These are phyloP conservation scores for Trypanosoma lewisi DNA, from an alignment of 208 protist species.

Conservation along the genomic window DNA sequence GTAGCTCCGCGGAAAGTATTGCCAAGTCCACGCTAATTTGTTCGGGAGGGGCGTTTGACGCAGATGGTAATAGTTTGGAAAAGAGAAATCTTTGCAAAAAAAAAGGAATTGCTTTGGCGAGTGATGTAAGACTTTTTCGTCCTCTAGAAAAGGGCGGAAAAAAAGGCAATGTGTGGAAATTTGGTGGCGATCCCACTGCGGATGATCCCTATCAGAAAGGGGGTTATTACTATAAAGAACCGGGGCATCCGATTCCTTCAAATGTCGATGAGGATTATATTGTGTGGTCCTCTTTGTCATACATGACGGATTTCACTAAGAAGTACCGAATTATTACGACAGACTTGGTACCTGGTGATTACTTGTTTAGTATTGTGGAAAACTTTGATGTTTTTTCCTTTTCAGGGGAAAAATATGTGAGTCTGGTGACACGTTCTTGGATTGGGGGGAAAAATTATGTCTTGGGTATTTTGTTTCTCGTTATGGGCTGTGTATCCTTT, in stretches of 20 bases:
- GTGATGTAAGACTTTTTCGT: slow-evolving; percentile 46
- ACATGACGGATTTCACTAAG: slow-evolving; percentile 92
- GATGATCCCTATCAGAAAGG: slow-evolving; percentile 18
- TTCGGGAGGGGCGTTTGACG: slow-evolving; percentile 22
- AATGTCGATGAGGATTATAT: slow-evolving; percentile 89
- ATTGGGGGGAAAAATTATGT: slow-evolving; percentile 92
- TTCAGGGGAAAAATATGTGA: slow-evolving; percentile 83
- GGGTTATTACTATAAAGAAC: slow-evolving; percentile 37
- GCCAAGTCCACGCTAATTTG: slow-evolving; percentile 14
- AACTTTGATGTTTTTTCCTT: slow-evolving; percentile 77
- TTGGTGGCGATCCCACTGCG: neutral
- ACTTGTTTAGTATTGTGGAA: slow-evolving; percentile 61
- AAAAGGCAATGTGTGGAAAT: neutral
- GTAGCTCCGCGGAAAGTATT: neutral
- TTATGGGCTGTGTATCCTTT: slow-evolving; percentile 78
- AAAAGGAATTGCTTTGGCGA: slow-evolving; percentile 77
- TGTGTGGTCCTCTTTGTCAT: slow-evolving; percentile 94
- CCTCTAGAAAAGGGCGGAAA: slow-evolving; percentile 37
- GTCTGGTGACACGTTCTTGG: slow-evolving; percentile 80
- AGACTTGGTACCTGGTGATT: slow-evolving; percentile 52
- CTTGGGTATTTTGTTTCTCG: slow-evolving; percentile 87
- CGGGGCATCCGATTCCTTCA: slow-evolving; percentile 33
- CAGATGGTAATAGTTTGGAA: slow-evolving; percentile 4
- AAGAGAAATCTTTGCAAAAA: slow-evolving; percentile 32
- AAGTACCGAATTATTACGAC: slow-evolving; percentile 78